These are phyloP conservation scores for Umbilicus rupestris DNA, from an alignment of 164 flowering plant genomes.

Conservation along the genomic window DNA sequence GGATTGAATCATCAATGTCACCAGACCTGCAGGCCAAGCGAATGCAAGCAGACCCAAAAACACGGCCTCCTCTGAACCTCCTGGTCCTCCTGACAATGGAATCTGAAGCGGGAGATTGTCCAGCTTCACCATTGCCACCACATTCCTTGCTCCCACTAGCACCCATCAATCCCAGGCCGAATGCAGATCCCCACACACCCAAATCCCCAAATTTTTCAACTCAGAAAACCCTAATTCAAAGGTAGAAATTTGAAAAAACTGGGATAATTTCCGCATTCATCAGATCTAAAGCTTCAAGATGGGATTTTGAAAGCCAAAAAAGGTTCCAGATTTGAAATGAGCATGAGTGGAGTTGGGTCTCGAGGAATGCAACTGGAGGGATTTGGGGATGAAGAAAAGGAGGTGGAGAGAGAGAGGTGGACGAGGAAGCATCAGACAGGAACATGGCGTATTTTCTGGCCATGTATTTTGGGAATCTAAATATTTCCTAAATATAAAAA, in stretches of 20 bases:
- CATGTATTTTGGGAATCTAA: constrained; percentile 1
- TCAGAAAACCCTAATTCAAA: neutral
- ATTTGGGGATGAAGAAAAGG: constrained; percentile 7
- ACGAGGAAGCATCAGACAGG: neutral
- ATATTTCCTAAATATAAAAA: neutral
- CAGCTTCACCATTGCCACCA: constrained; percentile 7
- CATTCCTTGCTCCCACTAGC: constrained; percentile 29
- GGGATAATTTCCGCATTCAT: neutral
- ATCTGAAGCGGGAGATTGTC: constrained; percentile 7
- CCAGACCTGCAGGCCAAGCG: constrained; percentile 35
- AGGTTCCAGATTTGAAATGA: neutral
- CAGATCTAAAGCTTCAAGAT: neutral
- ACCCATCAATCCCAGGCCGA: constrained; percentile 25
- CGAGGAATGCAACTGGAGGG: constrained; percentile 2
- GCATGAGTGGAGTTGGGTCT: neutral
- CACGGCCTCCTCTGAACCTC: constrained; percentile 23
- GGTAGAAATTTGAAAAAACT: neutral
- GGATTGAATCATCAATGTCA: constrained; percentile 18
- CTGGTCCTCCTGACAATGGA: constrained; percentile 10
- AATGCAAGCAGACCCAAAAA: constrained; percentile 47
- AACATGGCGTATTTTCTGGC: constrained; percentile 5
- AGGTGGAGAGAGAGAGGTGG: neutral
- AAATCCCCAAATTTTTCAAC: neutral
- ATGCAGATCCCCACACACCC: constrained; percentile 2
- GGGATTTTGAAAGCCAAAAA: neutral